Evolutionary conservation across 257 asterid genomes (phyloP).

Genomic region (Craterostigma plantagineum): DNA sequence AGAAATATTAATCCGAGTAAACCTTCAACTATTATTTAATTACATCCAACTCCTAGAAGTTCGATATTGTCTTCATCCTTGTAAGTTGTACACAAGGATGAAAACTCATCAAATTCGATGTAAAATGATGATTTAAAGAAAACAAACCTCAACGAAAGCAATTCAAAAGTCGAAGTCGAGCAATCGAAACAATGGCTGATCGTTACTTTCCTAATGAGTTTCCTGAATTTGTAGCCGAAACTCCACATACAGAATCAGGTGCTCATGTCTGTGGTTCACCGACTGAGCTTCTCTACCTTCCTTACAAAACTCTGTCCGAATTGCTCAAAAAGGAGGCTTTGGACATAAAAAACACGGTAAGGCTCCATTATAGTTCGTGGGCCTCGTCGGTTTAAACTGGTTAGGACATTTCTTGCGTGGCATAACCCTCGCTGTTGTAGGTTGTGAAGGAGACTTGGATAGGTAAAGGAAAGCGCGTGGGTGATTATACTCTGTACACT

Average conservation of each 20-base stretch:
- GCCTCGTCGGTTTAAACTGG: background rate
- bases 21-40: no score
- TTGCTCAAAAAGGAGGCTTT: slow-evolving; percentile 33
- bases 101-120: no score
- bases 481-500: slow-evolving; percentile 48
- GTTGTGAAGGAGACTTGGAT: slow-evolving; percentile 66
- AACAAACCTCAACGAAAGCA: no score
- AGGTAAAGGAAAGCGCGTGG: slow-evolving; percentile 28
- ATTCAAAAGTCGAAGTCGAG: no score
- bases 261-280: slow-evolving; percentile 22
- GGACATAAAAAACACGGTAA: slow-evolving; percentile 39
- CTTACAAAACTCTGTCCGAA: slow-evolving; percentile 24
- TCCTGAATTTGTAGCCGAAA: slow-evolving; percentile 36
- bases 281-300: slow-evolving; percentile 38
- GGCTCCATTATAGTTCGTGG: no score
- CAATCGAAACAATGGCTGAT: slow-evolving; percentile 38
- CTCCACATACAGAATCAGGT: slow-evolving; percentile 12
- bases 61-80: no score
- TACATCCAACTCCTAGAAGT: no score
- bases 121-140: no score
- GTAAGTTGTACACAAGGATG: no score
- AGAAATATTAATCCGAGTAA: no score
- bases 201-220: slow-evolving; percentile 60
- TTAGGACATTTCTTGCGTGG: no score
- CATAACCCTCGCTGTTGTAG: slow-evolving; percentile 17